Evolutionary conservation across 805 yeast genomes (phyloP).

Genomic region (Metschnikowia gelsemii): DNA sequence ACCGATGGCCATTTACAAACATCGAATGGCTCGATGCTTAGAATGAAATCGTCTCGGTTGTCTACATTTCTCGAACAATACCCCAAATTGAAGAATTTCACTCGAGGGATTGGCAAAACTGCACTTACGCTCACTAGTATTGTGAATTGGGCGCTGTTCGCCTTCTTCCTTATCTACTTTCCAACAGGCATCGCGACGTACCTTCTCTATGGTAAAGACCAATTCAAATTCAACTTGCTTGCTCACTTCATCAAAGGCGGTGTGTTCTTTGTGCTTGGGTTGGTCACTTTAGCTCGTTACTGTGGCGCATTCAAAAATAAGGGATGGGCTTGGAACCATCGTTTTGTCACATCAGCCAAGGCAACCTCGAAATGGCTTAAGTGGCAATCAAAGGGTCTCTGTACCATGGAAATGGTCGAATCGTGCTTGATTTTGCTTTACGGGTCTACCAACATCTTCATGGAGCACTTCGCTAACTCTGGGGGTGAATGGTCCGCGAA

Average conservation of each 20-base stretch:
- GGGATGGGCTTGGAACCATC: slow-evolving; percentile 91
- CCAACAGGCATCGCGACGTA: slow-evolving; percentile 65
- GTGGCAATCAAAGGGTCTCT: slow-evolving; percentile 45
- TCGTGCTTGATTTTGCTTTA: slow-evolving; percentile 77
- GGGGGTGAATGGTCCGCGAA: slow-evolving; percentile 88
- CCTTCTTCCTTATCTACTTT: slow-evolving; percentile 58
- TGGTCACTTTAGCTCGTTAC: slow-evolving; percentile 80
- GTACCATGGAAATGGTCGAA: slow-evolving; percentile 86
- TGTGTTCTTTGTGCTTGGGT: slow-evolving; percentile 74
- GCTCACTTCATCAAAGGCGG: slow-evolving; percentile 98
- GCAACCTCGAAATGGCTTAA: slow-evolving; percentile 32
- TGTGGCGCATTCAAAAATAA: slow-evolving; percentile 72
- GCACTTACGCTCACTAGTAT: slow-evolving; percentile 13
- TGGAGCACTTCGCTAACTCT: slow-evolving; percentile 71
- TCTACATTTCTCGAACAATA: slow-evolving; percentile 13
- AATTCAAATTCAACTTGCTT: slow-evolving; percentile 69
- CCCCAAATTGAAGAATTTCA: slow-evolving; percentile 14
- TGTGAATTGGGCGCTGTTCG: slow-evolving; percentile 63
- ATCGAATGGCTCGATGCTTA: slow-evolving; percentile 23
- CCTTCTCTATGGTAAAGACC: slow-evolving; percentile 65
- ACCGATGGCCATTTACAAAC: slow-evolving; percentile 26
- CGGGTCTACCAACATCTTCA: slow-evolving; percentile 84
- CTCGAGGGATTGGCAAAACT: slow-evolving; percentile 25
- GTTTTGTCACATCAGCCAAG: slow-evolving; percentile 19
- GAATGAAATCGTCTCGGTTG: slow-evolving; percentile 10